Percentiles rank a stretch among this genome's conserved stretches.
Conservation (phyloP, 805 yeast species). For the Saccharomycopsis babjevae region DNA sequence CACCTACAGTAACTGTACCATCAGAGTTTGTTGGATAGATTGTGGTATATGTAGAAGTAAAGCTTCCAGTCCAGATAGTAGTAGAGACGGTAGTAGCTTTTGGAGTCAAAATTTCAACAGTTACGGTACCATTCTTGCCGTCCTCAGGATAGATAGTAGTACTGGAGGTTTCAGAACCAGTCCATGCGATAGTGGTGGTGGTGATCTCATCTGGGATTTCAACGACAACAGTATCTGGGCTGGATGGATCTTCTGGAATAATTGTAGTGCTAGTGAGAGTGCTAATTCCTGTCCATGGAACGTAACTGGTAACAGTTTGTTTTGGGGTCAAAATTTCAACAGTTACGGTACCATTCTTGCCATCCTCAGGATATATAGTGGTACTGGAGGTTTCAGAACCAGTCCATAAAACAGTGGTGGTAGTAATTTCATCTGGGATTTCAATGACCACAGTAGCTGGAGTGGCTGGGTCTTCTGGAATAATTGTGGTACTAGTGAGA, state of each 20-base stretch:
- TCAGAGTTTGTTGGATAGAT: constrained; percentile 1
- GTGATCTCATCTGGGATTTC: too few relatives aligned
- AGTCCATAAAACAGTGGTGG: background rate
- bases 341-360: too few relatives aligned
- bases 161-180: too few relatives aligned
- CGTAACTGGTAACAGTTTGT: too few relatives aligned
- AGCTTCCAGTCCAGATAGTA: background rate
- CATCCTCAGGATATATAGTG: too few relatives aligned
- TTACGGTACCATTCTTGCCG: background rate
- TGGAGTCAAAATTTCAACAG: background rate
- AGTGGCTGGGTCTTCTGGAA: background rate
- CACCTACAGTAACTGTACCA: background rate
- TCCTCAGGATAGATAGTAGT: background rate
- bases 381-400: background rate
- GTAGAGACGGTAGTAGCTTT: background rate
- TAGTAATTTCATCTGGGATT: background rate
- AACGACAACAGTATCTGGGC: too few relatives aligned
- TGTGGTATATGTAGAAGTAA: constrained; percentile 4
- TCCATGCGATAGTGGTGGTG: too few relatives aligned
- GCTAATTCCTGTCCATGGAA: too few relatives aligned
- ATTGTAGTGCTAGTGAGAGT: too few relatives aligned
- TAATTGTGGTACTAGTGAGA: background rate
- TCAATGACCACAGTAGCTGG: background rate
- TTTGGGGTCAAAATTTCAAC: too few relatives aligned
- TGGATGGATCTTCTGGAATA: too few relatives aligned